Evolutionary conservation across 306 rosid species (phyloP), one percentile per base, ranked within the genome.

Genomic region (Hippophae tibetana): DNA sequence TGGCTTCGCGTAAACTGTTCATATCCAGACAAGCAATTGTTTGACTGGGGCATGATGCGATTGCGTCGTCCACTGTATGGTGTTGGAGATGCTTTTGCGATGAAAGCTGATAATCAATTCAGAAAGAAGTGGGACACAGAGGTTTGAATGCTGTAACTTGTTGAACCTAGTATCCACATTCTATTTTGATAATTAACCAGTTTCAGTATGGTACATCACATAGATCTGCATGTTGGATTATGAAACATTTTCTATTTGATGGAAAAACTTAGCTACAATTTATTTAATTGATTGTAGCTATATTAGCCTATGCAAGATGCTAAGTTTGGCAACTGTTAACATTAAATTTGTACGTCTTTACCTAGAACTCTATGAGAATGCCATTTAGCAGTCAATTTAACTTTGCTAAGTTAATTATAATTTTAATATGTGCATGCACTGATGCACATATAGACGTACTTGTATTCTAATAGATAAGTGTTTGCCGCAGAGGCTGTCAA

Each of bases 31-130:
- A 82, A 77, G 74, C 84, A 78, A 52, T 76, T 93, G 79, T 93
- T 84, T 77, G 99, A 93, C 63, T 93, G 97, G 97, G 90, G 99
- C 57, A 82, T 78, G 89, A 93, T 86, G 95, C 79, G 99, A 55
- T 64, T 89, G 82, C 89, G 58, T 8, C 95, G 81, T 68, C 97
- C 89, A 13, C 73, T 79, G 7, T 93, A 89, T 78, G 97, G 99
- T 56, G 90, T 89, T 74, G 99, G 97, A 70, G 95, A 93, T 93
- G 89, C 95, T 62, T 93, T 93, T 86, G 70, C 94, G 65, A 70
- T 83, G 82, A 96, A 92, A 63, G 86, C 90, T 27, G 97, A 88
- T 69, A 95, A 93, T 73, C 99, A 89, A 57, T 69, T 84, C 72
- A 81, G 94, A 78, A 88, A 86, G 81, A 93, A 79, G 72, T 79